phyloP scores from a whole-genome alignment of 768 basidiomycete genomes.

The Lactarius akahatsu region DNA sequence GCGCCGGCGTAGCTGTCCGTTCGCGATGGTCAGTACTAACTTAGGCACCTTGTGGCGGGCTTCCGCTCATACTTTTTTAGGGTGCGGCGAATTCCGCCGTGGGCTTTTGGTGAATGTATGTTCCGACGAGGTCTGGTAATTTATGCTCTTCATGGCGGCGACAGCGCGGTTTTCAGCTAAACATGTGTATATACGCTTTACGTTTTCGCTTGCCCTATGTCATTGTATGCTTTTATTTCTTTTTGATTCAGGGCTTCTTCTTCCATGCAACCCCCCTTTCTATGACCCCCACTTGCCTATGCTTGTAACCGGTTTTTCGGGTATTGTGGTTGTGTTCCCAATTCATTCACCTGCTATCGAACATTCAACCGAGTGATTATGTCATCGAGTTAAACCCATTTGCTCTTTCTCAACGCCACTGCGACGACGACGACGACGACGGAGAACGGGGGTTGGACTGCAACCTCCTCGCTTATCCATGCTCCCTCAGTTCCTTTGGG shows the following conservation, averaged over 20 bases:
- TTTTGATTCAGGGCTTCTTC: not conserved
- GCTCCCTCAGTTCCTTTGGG: conserved; percentile 5
- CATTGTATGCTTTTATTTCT: not conserved
- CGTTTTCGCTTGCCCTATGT: conserved; percentile 1
- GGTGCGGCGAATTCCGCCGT: not conserved
- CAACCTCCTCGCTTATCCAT: not conserved
- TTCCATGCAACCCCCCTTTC: not conserved
- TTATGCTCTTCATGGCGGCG: conserved; percentile 16
- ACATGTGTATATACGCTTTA: conserved; percentile 6
- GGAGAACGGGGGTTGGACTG: not conserved
- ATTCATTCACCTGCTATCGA: not conserved
- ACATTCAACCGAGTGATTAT: conserved; percentile 13
- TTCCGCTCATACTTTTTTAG: not conserved
- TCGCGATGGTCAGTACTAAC: conserved; percentile 6
- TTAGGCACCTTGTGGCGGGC: not conserved
- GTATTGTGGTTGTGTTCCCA: not conserved
- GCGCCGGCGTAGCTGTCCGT: not conserved
- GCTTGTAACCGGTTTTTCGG: not conserved
- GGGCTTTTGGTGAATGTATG: conserved; percentile 11
- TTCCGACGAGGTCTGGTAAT: conserved; percentile 7
- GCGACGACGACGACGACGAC: not conserved
- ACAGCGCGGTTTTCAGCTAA: conserved; percentile 6
- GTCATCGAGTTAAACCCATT: conserved; percentile 5
- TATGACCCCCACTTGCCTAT: not conserved
- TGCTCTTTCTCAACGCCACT: not conserved